Percentiles rank a stretch among this genome's conserved stretches.
Evolutionary conservation across 169 alveolate species (phyloP).

Genomic region (Eimeria zaria): DNA sequence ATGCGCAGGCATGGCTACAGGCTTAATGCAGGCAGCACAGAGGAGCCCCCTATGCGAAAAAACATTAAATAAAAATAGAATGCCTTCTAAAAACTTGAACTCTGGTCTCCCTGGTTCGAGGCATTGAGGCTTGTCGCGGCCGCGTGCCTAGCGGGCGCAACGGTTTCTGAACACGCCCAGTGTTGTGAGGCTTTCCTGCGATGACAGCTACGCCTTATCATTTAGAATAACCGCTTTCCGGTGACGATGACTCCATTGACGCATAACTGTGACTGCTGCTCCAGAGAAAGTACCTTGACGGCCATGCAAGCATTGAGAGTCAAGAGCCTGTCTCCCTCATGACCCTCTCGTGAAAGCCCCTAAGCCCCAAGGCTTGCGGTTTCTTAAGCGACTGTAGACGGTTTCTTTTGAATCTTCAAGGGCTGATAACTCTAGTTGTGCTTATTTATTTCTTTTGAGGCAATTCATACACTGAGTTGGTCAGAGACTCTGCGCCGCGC

Average conservation of each 20-base stretch:
- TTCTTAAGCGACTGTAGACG: not conserved
- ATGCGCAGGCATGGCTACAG: not conserved
- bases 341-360: slow-evolving; percentile 11
- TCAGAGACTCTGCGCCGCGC: slow-evolving; percentile 24
- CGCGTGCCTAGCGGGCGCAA: not conserved
- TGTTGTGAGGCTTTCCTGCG: not conserved
- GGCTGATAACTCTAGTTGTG: slow-evolving; percentile 6
- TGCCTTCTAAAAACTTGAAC: not conserved
- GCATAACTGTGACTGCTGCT: not conserved
- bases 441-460: not conserved
- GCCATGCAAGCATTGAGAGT: not conserved
- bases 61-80: not conserved
- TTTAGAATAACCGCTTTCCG: not conserved
- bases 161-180: not conserved
- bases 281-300: not conserved
- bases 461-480: not conserved
- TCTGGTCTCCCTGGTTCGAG: not conserved
- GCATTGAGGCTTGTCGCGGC: not conserved
- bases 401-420: not conserved
- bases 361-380: slow-evolving; percentile 31
- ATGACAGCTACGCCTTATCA: not conserved
- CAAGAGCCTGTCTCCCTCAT: slow-evolving; percentile 49
- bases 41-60: not conserved
- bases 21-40: not conserved
- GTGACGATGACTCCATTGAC: not conserved